A percentile compares a stretch with the other conserved stretches of the same genome.
Conservation (phyloP, 2,329 filamentous ascomycete species). For the Calonectria multiphialidica region DNA sequence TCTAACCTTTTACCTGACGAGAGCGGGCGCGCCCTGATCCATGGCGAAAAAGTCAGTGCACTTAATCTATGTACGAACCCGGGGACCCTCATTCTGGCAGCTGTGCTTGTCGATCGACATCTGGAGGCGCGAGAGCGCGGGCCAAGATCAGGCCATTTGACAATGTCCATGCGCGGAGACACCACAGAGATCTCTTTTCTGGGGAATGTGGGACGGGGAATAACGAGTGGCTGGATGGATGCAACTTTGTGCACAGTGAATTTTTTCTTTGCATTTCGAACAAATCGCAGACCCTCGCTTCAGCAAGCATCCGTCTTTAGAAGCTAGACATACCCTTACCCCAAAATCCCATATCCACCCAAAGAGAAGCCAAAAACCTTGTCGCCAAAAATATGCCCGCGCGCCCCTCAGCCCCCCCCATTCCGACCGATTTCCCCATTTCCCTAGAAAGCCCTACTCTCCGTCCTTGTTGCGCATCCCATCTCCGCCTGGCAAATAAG, state of each 20-base stretch:
- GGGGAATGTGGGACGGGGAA: background rate
- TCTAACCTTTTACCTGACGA: too few relatives aligned
- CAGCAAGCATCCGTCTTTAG: background rate
- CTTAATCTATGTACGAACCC: background rate
- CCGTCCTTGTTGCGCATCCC: background rate
- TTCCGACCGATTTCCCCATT: background rate
- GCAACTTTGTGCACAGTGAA: background rate
- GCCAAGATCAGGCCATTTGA: background rate
- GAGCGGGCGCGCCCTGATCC: background rate
- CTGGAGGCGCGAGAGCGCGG: background rate
- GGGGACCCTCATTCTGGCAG: background rate
- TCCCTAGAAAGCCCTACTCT: background rate
- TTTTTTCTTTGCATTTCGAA: conserved; percentile 3
- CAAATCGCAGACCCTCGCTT: background rate
- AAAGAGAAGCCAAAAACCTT: background rate
- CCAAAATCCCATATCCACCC: background rate
- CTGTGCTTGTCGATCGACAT: background rate
- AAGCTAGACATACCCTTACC: background rate
- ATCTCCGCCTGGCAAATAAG: background rate
- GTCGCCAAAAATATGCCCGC: background rate
- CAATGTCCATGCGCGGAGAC: background rate
- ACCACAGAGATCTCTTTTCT: background rate
- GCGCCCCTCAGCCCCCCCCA: background rate
- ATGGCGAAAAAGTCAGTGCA: background rate
- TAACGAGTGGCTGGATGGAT: background rate